A percentile compares a stretch with the other conserved stretches of the same genome.
Evolutionary conservation across 2,329 filamentous ascomycete species (phyloP).

Genomic region (Cryphonectria carpinicola): DNA sequence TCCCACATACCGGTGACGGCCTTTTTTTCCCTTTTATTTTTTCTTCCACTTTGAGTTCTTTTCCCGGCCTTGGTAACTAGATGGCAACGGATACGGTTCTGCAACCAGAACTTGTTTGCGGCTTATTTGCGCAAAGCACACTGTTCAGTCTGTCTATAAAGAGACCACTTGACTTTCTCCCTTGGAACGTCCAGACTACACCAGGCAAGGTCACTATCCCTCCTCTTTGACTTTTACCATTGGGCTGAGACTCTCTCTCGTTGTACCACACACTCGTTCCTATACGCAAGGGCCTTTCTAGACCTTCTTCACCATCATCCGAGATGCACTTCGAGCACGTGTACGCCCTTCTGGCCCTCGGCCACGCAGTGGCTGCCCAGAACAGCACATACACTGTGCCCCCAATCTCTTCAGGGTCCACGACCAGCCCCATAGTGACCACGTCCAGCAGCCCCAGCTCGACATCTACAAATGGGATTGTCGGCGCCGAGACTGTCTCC

Average conservation of each 20-base stretch:
- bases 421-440: background rate
- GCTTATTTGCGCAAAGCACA: background rate
- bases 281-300: background rate
- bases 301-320: too few species aligned
- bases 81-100: background rate
- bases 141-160: background rate
- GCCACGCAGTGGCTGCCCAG: conserved; percentile 7
- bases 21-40: background rate
- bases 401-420: background rate
- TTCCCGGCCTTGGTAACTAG: background rate
- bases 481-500: background rate
- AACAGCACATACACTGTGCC: background rate
- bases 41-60: background rate
- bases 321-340: background rate
- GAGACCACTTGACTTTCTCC: background rate
- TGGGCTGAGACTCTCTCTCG: background rate
- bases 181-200: background rate
- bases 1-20: conserved; percentile 7
- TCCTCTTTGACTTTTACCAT: background rate
- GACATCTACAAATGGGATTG: background rate
- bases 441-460: background rate
- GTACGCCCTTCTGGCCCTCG: conserved; percentile 6
- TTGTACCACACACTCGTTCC: background rate
- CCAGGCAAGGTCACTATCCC: background rate
- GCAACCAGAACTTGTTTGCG: background rate